These are phyloP conservation scores for Fragosphaeria purpurea DNA, from an alignment of 2,329 filamentous ascomycete genomes.

Conservation along the genomic window DNA sequence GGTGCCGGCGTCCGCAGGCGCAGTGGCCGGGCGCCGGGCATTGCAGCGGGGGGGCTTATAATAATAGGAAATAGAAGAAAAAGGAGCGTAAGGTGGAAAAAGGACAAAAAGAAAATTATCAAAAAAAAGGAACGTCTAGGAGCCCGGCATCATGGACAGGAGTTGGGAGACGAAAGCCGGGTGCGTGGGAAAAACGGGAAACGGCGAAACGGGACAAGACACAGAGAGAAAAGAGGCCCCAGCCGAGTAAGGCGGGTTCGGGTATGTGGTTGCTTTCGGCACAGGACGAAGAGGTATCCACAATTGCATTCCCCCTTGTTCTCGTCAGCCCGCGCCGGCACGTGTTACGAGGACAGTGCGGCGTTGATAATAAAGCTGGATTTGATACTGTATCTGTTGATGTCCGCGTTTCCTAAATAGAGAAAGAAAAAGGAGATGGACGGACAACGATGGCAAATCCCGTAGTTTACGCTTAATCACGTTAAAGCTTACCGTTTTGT, in stretches of 20 bases:
- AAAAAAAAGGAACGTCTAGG: neutral
- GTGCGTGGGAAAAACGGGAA: neutral
- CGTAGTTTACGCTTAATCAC: too few species aligned
- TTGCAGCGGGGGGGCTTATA: neutral
- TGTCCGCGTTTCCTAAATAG: too few species aligned
- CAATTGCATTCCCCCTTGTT: neutral
- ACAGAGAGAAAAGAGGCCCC: too few species aligned
- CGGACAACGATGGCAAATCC: too few species aligned
- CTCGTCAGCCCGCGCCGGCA: conserved; percentile 5
- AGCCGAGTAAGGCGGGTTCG: neutral
- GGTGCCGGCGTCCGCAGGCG: conserved; percentile 7
- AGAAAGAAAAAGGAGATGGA: too few species aligned
- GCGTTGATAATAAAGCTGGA: neutral
- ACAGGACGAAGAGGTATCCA: neutral
- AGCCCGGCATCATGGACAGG: too few species aligned
- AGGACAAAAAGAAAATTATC: neutral
- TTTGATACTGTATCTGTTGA: too few species aligned
- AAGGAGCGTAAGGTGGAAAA: neutral
- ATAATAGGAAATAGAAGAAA: too few species aligned
- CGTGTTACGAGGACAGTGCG: neutral
- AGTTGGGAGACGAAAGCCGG: too few species aligned
- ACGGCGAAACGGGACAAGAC: neutral
- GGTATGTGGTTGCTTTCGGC: neutral
- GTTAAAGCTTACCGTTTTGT: too few species aligned
- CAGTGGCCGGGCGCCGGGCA: conserved; percentile 7